Evolutionary conservation across 345 rosid genomes (phyloP), one percentile per base, ranked within the genome.

Genomic region (Eucalyptus urophylla): DNA sequence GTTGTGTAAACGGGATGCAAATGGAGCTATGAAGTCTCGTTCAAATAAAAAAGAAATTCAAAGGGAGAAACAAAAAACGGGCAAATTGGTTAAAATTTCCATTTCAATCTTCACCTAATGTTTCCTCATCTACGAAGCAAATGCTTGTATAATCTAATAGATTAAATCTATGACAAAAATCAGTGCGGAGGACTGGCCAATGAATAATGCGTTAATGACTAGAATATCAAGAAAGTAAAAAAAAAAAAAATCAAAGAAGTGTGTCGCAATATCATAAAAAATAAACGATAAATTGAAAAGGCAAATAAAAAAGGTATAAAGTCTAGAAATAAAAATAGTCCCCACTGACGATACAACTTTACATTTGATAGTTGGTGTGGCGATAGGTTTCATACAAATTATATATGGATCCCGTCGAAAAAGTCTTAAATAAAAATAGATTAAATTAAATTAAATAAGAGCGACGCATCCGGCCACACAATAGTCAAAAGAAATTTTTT

Each of bases 141-240:
- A 62, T 29, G 69, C 17, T 2, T 27, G 4, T 11, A 29, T 1
- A 60, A 60, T 27, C 25, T 53, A 53, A 53, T 53, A 0, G 25
- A 21, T 53, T 53, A 53, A 53, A 53, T 21, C 69, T 27, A 27
- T 6, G 69, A 62, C 1, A 29, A 62, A 62, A 13, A 0, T 62
- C 17, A 62, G 33, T 14, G 16, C 0, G 0, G 31, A 29, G 17
- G 33, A 62, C 1, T 13, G 0, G 1, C 69, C 69, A 22, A 56
- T 1, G 0, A 56, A 56, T 56, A 24, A 56, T 25, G 12, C 6
- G 0, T 56, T 56, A 4, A 56, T 8, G 58, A 53, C 58, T 53
- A 53, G 24, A 53, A 53, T 53, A 53, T 53, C 24, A 3, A 58
- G 0, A 58, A 58, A 25, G n/a, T 24, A 9, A 58, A 58, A 25